Conservation (phyloP, 768 basidiomycete species). For the Auriculariales sp. region DNA sequence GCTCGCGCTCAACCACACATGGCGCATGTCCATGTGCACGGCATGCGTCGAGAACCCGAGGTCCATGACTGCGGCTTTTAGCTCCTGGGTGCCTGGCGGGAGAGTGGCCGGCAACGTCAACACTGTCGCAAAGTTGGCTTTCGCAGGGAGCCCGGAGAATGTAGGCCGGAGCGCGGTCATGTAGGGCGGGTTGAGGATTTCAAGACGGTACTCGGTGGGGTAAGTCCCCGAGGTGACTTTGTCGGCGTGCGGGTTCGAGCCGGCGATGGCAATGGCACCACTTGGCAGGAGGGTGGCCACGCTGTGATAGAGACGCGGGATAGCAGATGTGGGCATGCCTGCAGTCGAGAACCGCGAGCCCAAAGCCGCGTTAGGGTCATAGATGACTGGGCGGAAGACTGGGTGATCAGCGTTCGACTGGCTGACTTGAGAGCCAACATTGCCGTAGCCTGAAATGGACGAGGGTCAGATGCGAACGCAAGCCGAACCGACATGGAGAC, state of each 20-base stretch:
- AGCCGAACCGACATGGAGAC: neutral
- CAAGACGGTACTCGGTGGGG: constrained; percentile 21
- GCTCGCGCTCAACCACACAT: constrained; percentile 19
- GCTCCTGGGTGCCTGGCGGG: neutral
- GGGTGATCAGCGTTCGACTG: constrained; percentile 25
- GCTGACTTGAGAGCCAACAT: constrained; percentile 12
- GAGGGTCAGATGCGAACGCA: neutral
- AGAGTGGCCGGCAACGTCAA: constrained; percentile 19
- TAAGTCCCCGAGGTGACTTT: constrained; percentile 13
- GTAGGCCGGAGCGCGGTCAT: constrained; percentile 21
- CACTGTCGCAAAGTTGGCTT: constrained; percentile 19
- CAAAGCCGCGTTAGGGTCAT: constrained; percentile 26
- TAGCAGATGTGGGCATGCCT: constrained; percentile 26
- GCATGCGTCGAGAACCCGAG: constrained; percentile 27
- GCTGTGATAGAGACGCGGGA: constrained; percentile 51
- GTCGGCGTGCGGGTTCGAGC: constrained; percentile 34
- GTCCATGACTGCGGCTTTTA: constrained; percentile 14
- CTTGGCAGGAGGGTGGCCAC: constrained; percentile 40
- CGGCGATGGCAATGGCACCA: constrained; percentile 31
- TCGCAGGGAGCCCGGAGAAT: constrained; percentile 18
- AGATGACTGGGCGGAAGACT: constrained; percentile 29
- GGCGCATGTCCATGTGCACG: constrained; percentile 17
- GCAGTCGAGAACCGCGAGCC: constrained; percentile 34
- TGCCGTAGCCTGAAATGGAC: constrained; percentile 8
- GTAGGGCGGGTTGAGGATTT: constrained; percentile 29